Evolutionary conservation across 768 basidiomycete species (phyloP).

Genomic region (Suillus subalutaceus): DNA sequence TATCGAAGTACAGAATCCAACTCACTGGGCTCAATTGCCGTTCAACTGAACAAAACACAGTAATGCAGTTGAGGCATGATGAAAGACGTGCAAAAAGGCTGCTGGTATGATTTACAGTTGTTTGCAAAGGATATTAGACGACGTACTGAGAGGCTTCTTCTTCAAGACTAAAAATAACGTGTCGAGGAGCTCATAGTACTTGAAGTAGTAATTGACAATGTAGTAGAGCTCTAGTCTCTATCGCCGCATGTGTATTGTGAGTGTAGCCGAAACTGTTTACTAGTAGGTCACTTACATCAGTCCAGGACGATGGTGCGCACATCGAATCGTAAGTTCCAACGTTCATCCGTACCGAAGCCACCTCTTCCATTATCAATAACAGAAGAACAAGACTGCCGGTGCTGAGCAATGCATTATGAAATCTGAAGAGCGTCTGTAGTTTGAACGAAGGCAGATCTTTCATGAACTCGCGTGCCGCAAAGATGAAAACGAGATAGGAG

Average conservation of each 20-base stretch:
- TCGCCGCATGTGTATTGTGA: constrained; percentile 4
- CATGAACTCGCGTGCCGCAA: constrained; percentile 82
- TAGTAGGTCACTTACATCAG: constrained; percentile 58
- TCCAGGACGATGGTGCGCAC: constrained; percentile 78
- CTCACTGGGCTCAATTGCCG: constrained; percentile 85
- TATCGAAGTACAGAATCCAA: constrained; percentile 15
- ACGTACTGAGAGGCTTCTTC: constrained; percentile 92
- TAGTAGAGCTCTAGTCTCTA: constrained; percentile 92
- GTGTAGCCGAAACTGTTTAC: background rate
- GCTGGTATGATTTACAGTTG: constrained; percentile 8
- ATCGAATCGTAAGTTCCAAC: constrained; percentile 76
- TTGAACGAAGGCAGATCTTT: constrained; percentile 69
- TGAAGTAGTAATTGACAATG: constrained; percentile 97
- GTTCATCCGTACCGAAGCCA: constrained; percentile 75
- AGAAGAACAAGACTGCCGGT: constrained; percentile 79
- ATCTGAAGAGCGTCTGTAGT: constrained; percentile 78
- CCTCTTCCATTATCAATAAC: constrained; percentile 84
- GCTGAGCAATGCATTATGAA: constrained; percentile 87
- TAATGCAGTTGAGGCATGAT: constrained; percentile 93
- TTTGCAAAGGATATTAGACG: constrained; percentile 1
- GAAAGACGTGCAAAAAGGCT: constrained; percentile 98
- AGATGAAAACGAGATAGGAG: constrained; percentile 84
- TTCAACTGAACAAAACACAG: constrained; percentile 93
- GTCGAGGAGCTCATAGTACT: constrained; percentile 92
- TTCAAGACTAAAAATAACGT: constrained; percentile 94